Conservation (phyloP, 2,329 filamentous ascomycete species). For the Talaromyces atroroseus region DNA sequence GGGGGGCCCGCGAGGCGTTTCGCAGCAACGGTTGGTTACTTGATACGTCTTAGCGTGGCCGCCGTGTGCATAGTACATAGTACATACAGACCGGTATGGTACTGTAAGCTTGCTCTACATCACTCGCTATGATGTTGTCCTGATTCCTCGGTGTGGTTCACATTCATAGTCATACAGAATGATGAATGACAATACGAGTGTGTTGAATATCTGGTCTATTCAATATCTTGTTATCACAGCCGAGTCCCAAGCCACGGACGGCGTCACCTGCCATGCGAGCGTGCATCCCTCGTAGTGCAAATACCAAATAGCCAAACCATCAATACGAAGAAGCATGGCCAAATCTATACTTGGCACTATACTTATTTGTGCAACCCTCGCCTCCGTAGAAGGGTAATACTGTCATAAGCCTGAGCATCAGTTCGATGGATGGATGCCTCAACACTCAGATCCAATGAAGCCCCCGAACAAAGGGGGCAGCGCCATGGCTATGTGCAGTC, state of each 20-base stretch:
- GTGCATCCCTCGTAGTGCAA: neutral
- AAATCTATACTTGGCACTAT: neutral
- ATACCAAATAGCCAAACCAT: neutral
- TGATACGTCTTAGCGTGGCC: neutral
- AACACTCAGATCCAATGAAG: too few relatives aligned
- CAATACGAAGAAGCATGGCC: neutral
- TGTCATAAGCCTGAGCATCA: neutral
- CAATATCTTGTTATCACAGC: neutral
- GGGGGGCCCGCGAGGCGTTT: neutral
- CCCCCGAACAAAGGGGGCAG: too few relatives aligned
- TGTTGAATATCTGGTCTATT: neutral
- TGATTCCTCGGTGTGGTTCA: too few relatives aligned
- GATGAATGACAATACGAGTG: too few relatives aligned
- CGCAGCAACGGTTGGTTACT: neutral
- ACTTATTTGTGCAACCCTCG: conserved; percentile 2
- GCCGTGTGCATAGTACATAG: neutral
- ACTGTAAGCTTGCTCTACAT: too few relatives aligned
- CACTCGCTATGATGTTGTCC: too few relatives aligned
- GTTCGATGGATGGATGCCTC: too few relatives aligned
- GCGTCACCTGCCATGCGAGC: conserved; percentile 3
- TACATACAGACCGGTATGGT: neutral
- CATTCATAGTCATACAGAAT: too few relatives aligned
- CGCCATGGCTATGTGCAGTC: too few relatives aligned
- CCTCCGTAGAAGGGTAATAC: neutral
- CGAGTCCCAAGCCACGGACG: neutral